A percentile compares a stretch with the other conserved stretches of the same genome.
These are phyloP conservation scores for Hypsizygus ulmarius DNA, from an alignment of 1,284 basidiomycete genomes.

Conservation along the genomic window DNA sequence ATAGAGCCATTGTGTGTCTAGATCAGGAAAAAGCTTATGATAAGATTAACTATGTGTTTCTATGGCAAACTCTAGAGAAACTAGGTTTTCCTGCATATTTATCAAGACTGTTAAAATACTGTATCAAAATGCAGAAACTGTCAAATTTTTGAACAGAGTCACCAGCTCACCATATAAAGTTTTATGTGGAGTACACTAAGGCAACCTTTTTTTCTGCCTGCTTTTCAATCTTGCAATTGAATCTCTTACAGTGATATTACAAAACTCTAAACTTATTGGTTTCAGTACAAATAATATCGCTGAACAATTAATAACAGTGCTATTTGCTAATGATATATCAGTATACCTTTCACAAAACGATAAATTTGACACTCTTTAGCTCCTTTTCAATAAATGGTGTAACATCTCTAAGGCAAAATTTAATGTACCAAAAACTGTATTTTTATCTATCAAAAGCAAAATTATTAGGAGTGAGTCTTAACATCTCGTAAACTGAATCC, in stretches of 20 bases:
- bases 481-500: slow-evolving; percentile 8
- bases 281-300: slow-evolving; percentile 23
- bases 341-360: slow-evolving; percentile 25
- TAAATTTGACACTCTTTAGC: slow-evolving; percentile 16
- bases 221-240: slow-evolving; percentile 15
- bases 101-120: slow-evolving; percentile 28
- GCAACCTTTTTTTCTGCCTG: slow-evolving; percentile 12
- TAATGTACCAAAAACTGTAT: slow-evolving; percentile 31
- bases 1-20: slow-evolving; percentile 31
- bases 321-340: slow-evolving; percentile 33
- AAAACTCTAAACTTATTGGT: slow-evolving; percentile 1
- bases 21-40: slow-evolving; percentile 43
- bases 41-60: slow-evolving; percentile 33
- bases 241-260: neutral
- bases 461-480: slow-evolving; percentile 18
- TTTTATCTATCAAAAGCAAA: slow-evolving; percentile 27
- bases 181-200: slow-evolving; percentile 9
- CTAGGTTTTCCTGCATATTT: slow-evolving; percentile 28
- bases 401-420: slow-evolving; percentile 33
- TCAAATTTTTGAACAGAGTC: slow-evolving; percentile 34
- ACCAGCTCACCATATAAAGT: slow-evolving; percentile 24
- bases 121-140: slow-evolving; percentile 29
- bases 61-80: slow-evolving; percentile 28
- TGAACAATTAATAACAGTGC: slow-evolving; percentile 23
- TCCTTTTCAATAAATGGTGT: slow-evolving; percentile 30